Percentiles rank a stretch among this genome's conserved stretches.
phyloP scores from a whole-genome alignment of 257 asterid genomes.

The Fraxinus quadrangulata region DNA sequence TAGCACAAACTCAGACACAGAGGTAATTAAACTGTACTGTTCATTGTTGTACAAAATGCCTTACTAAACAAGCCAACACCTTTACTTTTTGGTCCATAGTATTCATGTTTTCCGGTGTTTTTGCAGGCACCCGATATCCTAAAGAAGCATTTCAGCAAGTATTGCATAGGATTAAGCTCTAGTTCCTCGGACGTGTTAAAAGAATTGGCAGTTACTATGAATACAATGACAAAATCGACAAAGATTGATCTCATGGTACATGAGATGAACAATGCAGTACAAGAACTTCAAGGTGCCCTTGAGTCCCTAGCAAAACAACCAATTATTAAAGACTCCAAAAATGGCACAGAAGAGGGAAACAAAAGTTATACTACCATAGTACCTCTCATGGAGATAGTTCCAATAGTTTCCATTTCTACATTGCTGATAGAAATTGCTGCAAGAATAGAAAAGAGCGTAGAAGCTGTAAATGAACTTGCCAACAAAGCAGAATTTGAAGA shows the following conservation, averaged over 20 bases:
- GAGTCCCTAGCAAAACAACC: conserved; percentile 44
- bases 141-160: conserved; percentile 52
- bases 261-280: conserved; percentile 57
- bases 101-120: conserved; percentile 8
- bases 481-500: conserved; percentile 54
- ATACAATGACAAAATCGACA: conserved; percentile 52
- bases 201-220: conserved; percentile 49
- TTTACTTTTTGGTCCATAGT: not conserved
- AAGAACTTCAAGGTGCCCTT: conserved; percentile 54
- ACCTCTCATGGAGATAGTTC: conserved; percentile 53
- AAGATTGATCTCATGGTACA: conserved; percentile 44
- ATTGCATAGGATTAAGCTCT: conserved; percentile 44
- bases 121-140: conserved; percentile 54
- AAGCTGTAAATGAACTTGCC: conserved; percentile 50
- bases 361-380: conserved; percentile 14
- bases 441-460: conserved; percentile 52
- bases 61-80: not conserved
- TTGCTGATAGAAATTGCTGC: conserved; percentile 65
- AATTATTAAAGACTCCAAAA: conserved; percentile 17
- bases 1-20: conserved; percentile 39
- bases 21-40: conserved; percentile 38
- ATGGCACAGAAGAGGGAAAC: conserved; percentile 23
- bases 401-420: conserved; percentile 56
- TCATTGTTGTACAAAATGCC: not conserved
- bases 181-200: conserved; percentile 51